Evolutionary conservation across 345 rosid species (phyloP).

Genomic region (Aquilaria yunnanensis): DNA sequence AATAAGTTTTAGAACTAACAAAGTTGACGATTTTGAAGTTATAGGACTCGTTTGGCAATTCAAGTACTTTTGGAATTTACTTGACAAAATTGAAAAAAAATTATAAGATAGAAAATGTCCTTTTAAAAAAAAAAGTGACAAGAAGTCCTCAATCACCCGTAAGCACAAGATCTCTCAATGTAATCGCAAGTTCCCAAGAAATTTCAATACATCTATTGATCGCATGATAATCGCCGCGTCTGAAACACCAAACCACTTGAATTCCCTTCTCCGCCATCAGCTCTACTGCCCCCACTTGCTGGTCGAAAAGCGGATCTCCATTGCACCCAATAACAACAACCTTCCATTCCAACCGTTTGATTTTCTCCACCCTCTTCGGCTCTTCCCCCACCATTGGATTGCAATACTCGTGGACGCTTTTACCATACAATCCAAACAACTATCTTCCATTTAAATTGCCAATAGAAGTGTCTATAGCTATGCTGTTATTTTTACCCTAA

Average conservation of each 20-base stretch:
- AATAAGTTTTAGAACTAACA: no score
- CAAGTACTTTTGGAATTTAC: no score
- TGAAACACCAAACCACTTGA: slow-evolving; percentile 33
- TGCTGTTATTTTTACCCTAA: no score
- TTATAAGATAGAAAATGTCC: no score
- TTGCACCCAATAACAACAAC: slow-evolving; percentile 34
- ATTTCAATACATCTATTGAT: slow-evolving; percentile 48
- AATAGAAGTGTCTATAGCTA: no score
- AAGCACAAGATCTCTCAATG: background rate
- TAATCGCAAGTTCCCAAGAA: slow-evolving; percentile 19
- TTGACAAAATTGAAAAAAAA: no score
- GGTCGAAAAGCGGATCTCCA: slow-evolving; percentile 62
- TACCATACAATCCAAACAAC: no score
- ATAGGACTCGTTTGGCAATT: no score
- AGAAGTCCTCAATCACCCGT: no score
- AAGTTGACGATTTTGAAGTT: no score
- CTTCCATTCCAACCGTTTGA: slow-evolving; percentile 39
- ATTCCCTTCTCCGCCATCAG: slow-evolving; percentile 44
- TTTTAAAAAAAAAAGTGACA: no score
- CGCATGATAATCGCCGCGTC: slow-evolving; percentile 50
- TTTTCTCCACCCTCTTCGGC: slow-evolving; percentile 24
- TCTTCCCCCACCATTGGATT: slow-evolving; percentile 38
- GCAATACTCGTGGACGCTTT: slow-evolving; percentile 57
- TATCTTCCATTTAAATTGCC: no score
- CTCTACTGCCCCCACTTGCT: slow-evolving; percentile 48